Evolutionary conservation across 1,139 yeast genomes (phyloP).

Genomic region (Candida glucosophila): DNA sequence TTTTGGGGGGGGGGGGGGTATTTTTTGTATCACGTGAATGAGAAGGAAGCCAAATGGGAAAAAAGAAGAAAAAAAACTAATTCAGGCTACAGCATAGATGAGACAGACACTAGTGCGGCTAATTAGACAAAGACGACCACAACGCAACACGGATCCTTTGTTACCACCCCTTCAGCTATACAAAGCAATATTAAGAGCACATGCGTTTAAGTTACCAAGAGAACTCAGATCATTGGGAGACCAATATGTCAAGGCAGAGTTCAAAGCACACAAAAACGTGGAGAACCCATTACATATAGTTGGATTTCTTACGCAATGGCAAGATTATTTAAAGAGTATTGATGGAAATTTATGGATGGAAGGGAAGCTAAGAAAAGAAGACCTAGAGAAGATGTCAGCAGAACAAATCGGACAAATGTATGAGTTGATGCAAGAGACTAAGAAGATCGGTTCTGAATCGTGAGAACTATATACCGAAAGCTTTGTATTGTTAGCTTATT

Average conservation of each 20-base stretch:
- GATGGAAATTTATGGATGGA: conserved; percentile 73
- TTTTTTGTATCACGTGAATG: conserved; percentile 3
- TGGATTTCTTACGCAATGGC: conserved; percentile 93
- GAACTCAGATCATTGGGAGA: conserved; percentile 79
- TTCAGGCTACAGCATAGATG: conserved; percentile 24
- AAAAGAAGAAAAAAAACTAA: background rate
- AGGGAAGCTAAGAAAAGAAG: conserved; percentile 55
- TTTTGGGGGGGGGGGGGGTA: too few species aligned
- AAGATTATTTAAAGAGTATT: conserved; percentile 67
- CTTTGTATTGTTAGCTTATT: conserved; percentile 1
- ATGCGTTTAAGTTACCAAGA: conserved; percentile 50
- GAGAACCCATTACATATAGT: conserved; percentile 92
- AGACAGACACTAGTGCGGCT: conserved; percentile 36
- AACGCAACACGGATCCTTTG: conserved; percentile 47
- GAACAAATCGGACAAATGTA: conserved; percentile 80
- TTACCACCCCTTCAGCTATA: conserved; percentile 78
- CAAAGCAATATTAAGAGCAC: conserved; percentile 73
- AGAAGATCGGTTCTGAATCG: conserved; percentile 29
- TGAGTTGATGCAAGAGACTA: conserved; percentile 40
- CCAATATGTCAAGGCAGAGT: conserved; percentile 81
- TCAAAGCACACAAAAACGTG: conserved; percentile 70
- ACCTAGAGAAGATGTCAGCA: conserved; percentile 77
- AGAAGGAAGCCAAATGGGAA: background rate
- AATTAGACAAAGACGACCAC: conserved; percentile 54
- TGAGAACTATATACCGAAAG: background rate